Evolutionary conservation across 352 stramenopile genomes (phyloP).

Genomic region (Globisporangium nagaii): DNA sequence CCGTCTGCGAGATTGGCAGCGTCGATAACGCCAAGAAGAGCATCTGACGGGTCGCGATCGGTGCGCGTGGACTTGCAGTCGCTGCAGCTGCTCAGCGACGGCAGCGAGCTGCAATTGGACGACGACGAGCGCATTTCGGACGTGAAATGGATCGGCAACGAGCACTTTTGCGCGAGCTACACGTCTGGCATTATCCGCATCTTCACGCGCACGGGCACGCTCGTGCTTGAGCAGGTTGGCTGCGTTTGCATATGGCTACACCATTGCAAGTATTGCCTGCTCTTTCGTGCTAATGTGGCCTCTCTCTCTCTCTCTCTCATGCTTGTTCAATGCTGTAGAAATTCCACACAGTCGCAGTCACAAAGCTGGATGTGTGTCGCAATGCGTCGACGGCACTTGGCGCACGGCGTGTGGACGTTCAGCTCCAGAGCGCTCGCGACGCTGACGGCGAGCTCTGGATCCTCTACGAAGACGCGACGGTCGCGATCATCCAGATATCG

Average conservation of each 20-base stretch:
- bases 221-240: conserved; percentile 64
- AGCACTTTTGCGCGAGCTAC: conserved; percentile 53
- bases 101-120: conserved; percentile 22
- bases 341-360: conserved; percentile 37
- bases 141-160: conserved; percentile 62
- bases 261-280: not conserved
- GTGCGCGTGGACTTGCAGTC: conserved; percentile 7
- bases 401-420: conserved; percentile 21
- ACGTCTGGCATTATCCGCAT: conserved; percentile 55
- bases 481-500: conserved; percentile 73
- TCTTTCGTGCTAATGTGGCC: not conserved
- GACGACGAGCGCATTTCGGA: conserved; percentile 43
- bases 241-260: not conserved
- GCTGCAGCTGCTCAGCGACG: conserved; percentile 30
- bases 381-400: conserved; percentile 26
- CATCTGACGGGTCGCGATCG: not conserved
- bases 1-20: not conserved
- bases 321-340: conserved; percentile 18
- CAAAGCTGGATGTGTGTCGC: conserved; percentile 48
- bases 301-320: no score
- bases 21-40: not conserved
- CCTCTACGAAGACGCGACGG: conserved; percentile 65
- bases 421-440: conserved; percentile 17
- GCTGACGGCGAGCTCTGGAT: conserved; percentile 66
- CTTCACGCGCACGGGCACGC: conserved; percentile 37